Percentiles rank a stretch among this genome's conserved stretches.
Conservation (phyloP, 2,329 filamentous ascomycete genomes). For the Microcera coccophila region DNA sequence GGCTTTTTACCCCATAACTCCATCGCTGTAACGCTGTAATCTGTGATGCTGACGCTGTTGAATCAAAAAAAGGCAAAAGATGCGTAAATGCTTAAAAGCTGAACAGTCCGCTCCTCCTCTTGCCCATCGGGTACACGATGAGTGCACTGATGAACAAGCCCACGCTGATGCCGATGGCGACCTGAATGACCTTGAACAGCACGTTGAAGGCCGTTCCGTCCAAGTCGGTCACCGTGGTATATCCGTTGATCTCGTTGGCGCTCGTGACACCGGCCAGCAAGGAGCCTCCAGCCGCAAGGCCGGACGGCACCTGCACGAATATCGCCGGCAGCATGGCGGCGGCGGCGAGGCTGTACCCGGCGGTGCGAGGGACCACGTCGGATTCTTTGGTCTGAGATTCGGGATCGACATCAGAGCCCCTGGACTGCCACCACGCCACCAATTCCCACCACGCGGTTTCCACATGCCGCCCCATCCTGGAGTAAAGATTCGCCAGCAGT, state of each 20-base stretch:
- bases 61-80: not conserved
- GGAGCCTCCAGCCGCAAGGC: conserved; percentile 58
- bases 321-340: conserved; percentile 84
- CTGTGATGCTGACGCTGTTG: too few relatives aligned
- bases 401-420: conserved; percentile 30
- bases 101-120: conserved; percentile 55
- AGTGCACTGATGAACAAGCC: conserved; percentile 55
- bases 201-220: conserved; percentile 51
- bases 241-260: conserved; percentile 52
- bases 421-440: conserved; percentile 47
- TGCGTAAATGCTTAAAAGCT: conserved; percentile 39
- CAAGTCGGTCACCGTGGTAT: conserved; percentile 34
- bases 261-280: conserved; percentile 55
- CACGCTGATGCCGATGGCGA: conserved; percentile 60
- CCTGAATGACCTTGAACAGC: conserved; percentile 55
- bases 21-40: too few relatives aligned
- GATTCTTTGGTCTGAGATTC: conserved; percentile 29
- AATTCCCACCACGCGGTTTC: conserved; percentile 53
- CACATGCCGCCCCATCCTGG: conserved; percentile 57
- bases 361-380: conserved; percentile 36
- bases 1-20: too few relatives aligned
- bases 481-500: conserved; percentile 74
- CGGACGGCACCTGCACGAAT: conserved; percentile 65
- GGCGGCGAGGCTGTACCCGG: conserved; percentile 74
- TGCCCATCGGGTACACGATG: conserved; percentile 54